Base-by-base conservation (phyloP, 2,329 filamentous ascomycete species). In the Aspergillus alliaceus region DNA sequence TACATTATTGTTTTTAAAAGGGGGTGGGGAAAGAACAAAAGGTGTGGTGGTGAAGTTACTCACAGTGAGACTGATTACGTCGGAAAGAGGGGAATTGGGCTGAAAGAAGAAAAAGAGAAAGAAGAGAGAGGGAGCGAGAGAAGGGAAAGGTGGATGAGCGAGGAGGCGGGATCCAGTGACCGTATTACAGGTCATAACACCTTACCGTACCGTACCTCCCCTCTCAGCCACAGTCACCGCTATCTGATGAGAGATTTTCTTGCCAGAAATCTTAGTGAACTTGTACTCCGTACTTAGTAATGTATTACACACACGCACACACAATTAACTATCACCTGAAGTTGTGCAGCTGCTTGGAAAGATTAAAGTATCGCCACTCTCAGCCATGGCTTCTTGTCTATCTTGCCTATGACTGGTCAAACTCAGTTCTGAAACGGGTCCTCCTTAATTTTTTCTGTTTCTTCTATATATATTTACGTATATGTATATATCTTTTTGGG, bases 81-180 rank as follows among this genome's bases (percentile, higher is more conserved):
- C 25, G 50, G 50, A 53, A 37, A 27, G 40, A 48, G 53, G 50
- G 54, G 22, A 62, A 56, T 59, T 61, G 59, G 61, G 59, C 56
- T 56, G 61, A 56, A 55, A 56, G 56, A 59, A 51, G 39, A 59
- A 54, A 57, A 55, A 53, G 29, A 54, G 46, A 53, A 56, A 48
- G 31, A 34, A 44, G 25, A 29, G 34, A 22, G 42, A 35, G 40
- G 20, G 53, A 57, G 51, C 37, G 35, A 39, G n/a, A 20, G n/a
- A 37, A 53, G 37, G 46, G 46, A 55, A 46, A 48, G 40, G 37
- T 40, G 37, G 37, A 40, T 40, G 54, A 57, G 51, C 51, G 24
- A 44, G 40, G n/a, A 35, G 32, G 32, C 32, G 31, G 50, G 37
- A 48, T 48, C 44, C 44, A 48, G 44, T 48, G 44, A 48, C 44